phyloP scores from a whole-genome alignment of 176 grass and related monocot genomes.

The Bothriochloa decipiens region DNA sequence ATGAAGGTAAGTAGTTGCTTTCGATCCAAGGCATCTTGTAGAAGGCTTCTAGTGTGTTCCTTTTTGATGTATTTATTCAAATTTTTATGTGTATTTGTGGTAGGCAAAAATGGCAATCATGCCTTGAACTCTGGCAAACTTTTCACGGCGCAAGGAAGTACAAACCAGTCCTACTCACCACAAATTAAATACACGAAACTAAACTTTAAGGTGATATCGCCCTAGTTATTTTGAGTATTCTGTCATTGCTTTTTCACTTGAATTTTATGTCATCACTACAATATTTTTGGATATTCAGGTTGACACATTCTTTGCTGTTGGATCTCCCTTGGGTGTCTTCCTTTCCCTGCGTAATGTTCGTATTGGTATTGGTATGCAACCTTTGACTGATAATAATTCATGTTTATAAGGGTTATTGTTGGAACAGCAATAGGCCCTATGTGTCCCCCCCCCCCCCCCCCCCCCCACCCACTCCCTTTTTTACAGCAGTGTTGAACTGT shows the following conservation, averaged over 20 bases:
- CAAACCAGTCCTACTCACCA: conserved; percentile 65
- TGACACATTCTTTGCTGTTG: conserved; percentile 94
- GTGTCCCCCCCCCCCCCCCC: neutral
- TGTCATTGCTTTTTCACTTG: conserved; percentile 30
- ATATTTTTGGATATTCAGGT: conserved; percentile 65
- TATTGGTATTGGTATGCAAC: conserved; percentile 88
- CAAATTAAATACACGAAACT: conserved; percentile 88
- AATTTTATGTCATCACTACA: conserved; percentile 29
- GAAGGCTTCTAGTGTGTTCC: conserved; percentile 3
- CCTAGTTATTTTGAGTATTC: conserved; percentile 20
- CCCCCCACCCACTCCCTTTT: neutral
- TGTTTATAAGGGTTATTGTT: conserved; percentile 21
- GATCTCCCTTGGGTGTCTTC: too few species aligned
- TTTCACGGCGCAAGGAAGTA: conserved; percentile 41
- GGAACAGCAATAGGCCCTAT: neutral
- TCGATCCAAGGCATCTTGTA: conserved; percentile 33
- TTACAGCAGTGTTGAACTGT: neutral
- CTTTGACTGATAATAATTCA: conserved; percentile 32
- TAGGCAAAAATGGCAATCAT: conserved; percentile 62
- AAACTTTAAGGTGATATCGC: conserved; percentile 79
- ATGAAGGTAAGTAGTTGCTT: conserved; percentile 61
- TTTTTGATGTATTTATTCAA: conserved; percentile 35
- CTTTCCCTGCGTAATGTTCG: conserved; percentile 85
- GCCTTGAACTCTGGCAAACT: neutral
- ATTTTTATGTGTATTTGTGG: conserved; percentile 37